Base-by-base conservation (phyloP, 2,329 filamentous ascomycete genomes). In the Paecilomyces variotii region DNA sequence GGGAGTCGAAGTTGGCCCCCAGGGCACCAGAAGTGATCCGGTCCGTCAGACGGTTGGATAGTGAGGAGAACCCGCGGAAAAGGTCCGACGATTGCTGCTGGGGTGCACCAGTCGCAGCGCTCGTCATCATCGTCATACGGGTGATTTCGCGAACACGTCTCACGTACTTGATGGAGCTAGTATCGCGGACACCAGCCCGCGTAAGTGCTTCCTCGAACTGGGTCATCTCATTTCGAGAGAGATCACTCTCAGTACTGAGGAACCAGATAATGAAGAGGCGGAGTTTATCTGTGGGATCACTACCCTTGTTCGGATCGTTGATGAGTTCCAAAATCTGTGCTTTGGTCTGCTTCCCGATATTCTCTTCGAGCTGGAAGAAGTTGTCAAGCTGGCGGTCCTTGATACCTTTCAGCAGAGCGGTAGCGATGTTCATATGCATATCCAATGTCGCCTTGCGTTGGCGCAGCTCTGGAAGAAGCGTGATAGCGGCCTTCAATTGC, bases 371-470 rank as follows among this genome's bases (percentile, higher is more conserved):
- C 71, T 97, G 91, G 78, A 95, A 99, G 75, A 90, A 99, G 72
- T 94, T 94, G 72, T 99, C 94, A 4, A 99, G 80, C 73, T 97
- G 92, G 14, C 94, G 87, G 66, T 96, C 90, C 72, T 97, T 97
- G 74, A 97, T 96, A 1, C 91, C 92, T 66, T 87, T 84, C 58
- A 88, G 75, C 9, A 88, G 72, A 0, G 90, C 90, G 1, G 92
- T 93, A 2, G 95, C 82, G 60, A 97, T 96, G 71, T 96, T 97
- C 94, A 99, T 99, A 73, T 99, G 94, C 89, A 97, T 97, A 71
- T 97, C 94, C 4, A 99, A 83, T 24, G 88, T 84, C n/a, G 87
- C 87, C 72, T 99, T 99, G 60, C 94, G 87, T 74, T 97, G 94
- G 62, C 91, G 83, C 64, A 99, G 81, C 73, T 97, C 93, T 0